Conservation (phyloP, 768 basidiomycete species). For the Lactifluus piperatus region DNA sequence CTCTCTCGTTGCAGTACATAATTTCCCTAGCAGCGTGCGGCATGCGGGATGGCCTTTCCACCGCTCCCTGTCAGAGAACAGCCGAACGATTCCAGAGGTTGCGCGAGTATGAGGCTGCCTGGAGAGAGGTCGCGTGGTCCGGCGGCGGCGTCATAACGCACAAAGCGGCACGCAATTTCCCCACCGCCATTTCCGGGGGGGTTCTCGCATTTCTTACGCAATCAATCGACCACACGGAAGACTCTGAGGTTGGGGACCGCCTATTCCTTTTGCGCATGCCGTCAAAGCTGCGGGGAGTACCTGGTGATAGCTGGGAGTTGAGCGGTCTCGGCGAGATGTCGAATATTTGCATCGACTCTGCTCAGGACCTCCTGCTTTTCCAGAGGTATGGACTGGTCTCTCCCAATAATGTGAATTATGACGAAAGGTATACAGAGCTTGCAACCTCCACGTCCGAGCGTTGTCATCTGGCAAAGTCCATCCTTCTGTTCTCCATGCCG, state of each 20-base stretch:
- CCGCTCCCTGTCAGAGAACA: neutral
- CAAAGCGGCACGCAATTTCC: neutral
- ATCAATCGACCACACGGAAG: neutral
- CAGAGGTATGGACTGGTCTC: neutral
- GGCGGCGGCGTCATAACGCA: slow-evolving; percentile 4
- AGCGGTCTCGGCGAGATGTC: slow-evolving; percentile 10
- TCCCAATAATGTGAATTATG: neutral
- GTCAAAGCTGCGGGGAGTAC: slow-evolving; percentile 8
- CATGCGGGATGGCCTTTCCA: slow-evolving; percentile 5
- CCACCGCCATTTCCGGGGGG: slow-evolving; percentile 8
- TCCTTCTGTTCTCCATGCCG: slow-evolving; percentile 1
- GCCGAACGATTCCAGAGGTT: slow-evolving; percentile 2
- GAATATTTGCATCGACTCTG: slow-evolving; percentile 8
- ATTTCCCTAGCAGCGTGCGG: slow-evolving; percentile 9
- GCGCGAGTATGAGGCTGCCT: slow-evolving; percentile 11
- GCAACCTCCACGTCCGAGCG: slow-evolving; percentile 3
- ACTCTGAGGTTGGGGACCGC: neutral
- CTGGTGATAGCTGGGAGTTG: slow-evolving; percentile 13
- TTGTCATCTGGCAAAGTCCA: slow-evolving; percentile 9
- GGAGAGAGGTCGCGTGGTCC: slow-evolving; percentile 13
- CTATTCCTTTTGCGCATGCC: slow-evolving; percentile 8
- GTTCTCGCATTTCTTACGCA: slow-evolving; percentile 12
- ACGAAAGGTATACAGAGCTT: neutral
- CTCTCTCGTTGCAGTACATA: slow-evolving; percentile 8
- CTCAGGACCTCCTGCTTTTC: slow-evolving; percentile 12